These are phyloP conservation scores for Ogataea paraovalis DNA, from an alignment of 805 yeast species.

Conservation along the genomic window DNA sequence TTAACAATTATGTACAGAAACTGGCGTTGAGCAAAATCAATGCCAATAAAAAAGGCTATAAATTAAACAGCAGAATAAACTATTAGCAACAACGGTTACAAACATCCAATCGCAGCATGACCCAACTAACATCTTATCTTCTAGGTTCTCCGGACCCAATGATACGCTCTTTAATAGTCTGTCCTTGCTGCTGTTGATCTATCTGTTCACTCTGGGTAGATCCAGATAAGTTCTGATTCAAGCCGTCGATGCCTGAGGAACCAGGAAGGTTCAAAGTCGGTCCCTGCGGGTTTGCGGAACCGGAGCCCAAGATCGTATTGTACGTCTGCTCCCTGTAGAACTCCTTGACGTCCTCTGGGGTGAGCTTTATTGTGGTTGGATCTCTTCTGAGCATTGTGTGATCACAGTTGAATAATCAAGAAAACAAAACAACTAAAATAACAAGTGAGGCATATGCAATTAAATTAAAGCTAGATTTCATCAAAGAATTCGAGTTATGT, in stretches of 20 bases:
- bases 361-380: slow-evolving; percentile 61
- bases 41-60: too few relatives aligned
- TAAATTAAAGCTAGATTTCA: too few relatives aligned
- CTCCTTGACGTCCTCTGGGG: slow-evolving; percentile 61
- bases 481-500: too few relatives aligned
- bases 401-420: too few relatives aligned
- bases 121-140: background rate
- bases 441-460: too few relatives aligned
- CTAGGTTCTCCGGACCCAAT: slow-evolving; percentile 12
- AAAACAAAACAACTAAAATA: too few relatives aligned
- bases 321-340: slow-evolving; percentile 26
- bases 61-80: too few relatives aligned
- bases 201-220: background rate
- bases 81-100: too few relatives aligned
- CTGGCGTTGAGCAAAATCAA: too few relatives aligned
- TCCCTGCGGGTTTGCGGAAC: slow-evolving; percentile 1
- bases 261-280: background rate
- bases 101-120: too few relatives aligned
- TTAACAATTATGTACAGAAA: too few relatives aligned
- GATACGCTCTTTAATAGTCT: slow-evolving; percentile 17
- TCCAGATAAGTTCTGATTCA: slow-evolving; percentile 14
- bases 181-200: slow-evolving; percentile 3
- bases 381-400: slow-evolving; percentile 61
- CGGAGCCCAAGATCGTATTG: slow-evolving; percentile 16
- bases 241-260: slow-evolving; percentile 2